These are phyloP conservation scores for Chrysosporium queenslandicum DNA, from an alignment of 2,329 filamentous ascomycete species.

Conservation along the genomic window DNA sequence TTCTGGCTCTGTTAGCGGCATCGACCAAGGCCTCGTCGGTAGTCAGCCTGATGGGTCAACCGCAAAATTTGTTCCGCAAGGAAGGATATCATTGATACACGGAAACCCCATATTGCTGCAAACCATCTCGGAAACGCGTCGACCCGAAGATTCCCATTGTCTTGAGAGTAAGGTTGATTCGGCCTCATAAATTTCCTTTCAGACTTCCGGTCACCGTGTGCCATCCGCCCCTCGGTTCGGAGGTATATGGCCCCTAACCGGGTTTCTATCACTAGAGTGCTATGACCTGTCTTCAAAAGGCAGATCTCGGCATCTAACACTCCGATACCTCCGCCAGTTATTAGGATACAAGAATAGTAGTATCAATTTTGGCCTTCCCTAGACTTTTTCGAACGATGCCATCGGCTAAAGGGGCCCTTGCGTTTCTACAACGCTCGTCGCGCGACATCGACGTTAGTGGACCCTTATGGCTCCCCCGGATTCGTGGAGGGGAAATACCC, in stretches of 20 bases:
- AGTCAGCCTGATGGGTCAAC: no score
- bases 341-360: conserved; percentile 15
- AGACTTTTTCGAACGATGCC: no score
- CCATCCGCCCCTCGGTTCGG: conserved; percentile 22
- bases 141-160: conserved; percentile 28
- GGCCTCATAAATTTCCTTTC: conserved; percentile 20
- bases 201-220: no score
- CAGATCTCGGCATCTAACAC: conserved; percentile 21
- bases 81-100: not conserved
- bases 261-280: conserved; percentile 20
- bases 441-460: not conserved
- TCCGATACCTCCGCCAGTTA: conserved; percentile 23
- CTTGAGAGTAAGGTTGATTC: conserved; percentile 25
- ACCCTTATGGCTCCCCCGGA: no score
- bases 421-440: no score
- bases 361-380: no score
- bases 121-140: conserved; percentile 26
- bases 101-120: conserved; percentile 19
- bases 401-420: no score
- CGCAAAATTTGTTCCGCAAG: no score
- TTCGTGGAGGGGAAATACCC: not conserved
- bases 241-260: conserved; percentile 22
- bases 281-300: conserved; percentile 19
- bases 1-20: no score
- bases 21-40: no score